phyloP scores from a whole-genome alignment of 140 eudicot genomes.

The Oenanthe javanica region DNA sequence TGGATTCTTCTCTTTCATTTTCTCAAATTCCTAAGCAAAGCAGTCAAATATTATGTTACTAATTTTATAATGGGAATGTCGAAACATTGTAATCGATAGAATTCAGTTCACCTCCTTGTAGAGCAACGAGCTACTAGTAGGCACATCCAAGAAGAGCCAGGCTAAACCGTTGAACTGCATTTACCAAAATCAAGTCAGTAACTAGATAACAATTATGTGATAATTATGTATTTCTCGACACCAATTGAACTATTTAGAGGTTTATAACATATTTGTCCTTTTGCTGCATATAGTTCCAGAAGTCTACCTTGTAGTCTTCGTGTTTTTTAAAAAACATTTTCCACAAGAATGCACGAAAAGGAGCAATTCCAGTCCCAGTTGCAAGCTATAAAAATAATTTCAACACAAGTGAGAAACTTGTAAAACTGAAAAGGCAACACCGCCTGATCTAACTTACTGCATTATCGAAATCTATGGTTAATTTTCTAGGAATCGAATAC shows the following conservation, averaged over 20 bases:
- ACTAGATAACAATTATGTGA: no score
- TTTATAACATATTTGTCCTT: no score
- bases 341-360: conserved; percentile 96
- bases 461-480: background rate
- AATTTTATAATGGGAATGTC: no score
- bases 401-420: background rate
- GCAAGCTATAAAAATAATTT: conserved; percentile 60
- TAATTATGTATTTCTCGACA: background rate
- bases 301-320: conserved; percentile 63
- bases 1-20: conserved; percentile 80
- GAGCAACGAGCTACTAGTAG: conserved; percentile 92
- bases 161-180: conserved; percentile 97
- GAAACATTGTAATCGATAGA: background rate
- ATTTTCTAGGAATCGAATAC: conserved; percentile 23
- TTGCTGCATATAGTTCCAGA: background rate
- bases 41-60: no score
- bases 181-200: background rate
- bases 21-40: conserved; percentile 72
- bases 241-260: background rate
- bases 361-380: conserved; percentile 99
- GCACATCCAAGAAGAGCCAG: conserved; percentile 99
- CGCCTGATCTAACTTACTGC: no score
- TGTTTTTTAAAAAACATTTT: conserved; percentile 98
- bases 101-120: conserved; percentile 71
- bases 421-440: background rate